Percentiles rank a stretch among this genome's conserved stretches.
Evolutionary conservation across 2,329 filamentous ascomycete species (phyloP).

Genomic region (Diaporthe destruens): DNA sequence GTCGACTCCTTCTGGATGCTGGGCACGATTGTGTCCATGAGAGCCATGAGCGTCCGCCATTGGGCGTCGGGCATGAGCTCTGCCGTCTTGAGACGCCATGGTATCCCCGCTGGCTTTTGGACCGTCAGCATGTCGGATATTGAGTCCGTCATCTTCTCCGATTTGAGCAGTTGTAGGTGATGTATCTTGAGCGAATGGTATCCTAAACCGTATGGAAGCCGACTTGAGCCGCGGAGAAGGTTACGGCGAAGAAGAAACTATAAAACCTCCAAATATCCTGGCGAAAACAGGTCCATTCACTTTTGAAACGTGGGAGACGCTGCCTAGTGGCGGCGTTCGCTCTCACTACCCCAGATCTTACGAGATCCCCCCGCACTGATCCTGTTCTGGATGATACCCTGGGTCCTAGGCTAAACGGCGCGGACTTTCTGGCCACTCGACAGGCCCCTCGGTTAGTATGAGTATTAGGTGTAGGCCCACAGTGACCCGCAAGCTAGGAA

Average conservation of each 20-base stretch:
- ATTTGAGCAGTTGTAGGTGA: too few species aligned
- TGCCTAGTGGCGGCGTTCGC: neutral
- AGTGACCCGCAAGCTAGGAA: neutral
- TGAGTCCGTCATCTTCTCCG: neutral
- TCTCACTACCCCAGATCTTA: conserved; percentile 7
- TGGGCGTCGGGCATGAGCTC: conserved; percentile 41
- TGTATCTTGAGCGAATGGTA: neutral
- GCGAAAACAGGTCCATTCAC: neutral
- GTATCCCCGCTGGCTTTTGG: conserved; percentile 45
- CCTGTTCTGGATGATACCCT: neutral
- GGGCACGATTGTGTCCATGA: conserved; percentile 46
- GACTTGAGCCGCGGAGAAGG: neutral
- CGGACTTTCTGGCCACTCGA: neutral
- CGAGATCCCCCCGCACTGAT: conserved; percentile 7
- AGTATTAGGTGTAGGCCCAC: neutral
- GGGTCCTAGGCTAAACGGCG: neutral
- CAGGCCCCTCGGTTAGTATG: neutral
- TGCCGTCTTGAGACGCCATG: conserved; percentile 43
- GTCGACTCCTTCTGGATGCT: conserved; percentile 42
- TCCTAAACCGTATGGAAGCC: too few species aligned
- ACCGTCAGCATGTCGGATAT: neutral
- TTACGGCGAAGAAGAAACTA: neutral
- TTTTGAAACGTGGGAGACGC: conserved; percentile 23
- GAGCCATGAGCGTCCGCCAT: conserved; percentile 45
- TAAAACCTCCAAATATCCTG: neutral